Base-by-base conservation (phyloP, 2,329 filamentous ascomycete species). In the Thermochaetoides dissita region DNA sequence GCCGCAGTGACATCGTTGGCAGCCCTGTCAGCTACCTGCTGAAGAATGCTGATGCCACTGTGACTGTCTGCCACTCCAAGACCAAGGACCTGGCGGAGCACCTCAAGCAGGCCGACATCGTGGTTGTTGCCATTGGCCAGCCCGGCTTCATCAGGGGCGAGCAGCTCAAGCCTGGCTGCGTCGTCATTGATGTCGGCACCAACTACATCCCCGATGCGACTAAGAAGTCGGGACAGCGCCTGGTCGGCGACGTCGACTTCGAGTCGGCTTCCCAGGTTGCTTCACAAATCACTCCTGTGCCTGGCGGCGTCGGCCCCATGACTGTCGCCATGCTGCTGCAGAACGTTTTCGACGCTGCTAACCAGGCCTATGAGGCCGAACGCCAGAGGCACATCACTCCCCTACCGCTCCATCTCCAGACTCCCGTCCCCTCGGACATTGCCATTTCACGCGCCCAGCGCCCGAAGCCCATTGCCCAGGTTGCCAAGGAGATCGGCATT, bases 251-350 rank as follows among this genome's bases (percentile, higher is more conserved):
- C 60, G 91, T 98, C 35, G 87, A 98, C 55, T 96, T 79, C 54
- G 86, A 87, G 40, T 78, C 83, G 36, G 89, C 89, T 10, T 73
- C 72, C 10, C 71, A 93, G 58, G 83, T 95, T 35, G 91, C 88
- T 12, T 94, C 88, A 2, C 76, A 84, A 56, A 95, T 98, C 57
- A 98, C 91, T 2, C 91, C 91, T 1, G 91, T 98, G 2, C 91
- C 91, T 1, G 91, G 91, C 44, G 91, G 91, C 61, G 91, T 98
- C 45, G 91, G 91, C 0, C 91, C 91, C 39, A 98, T 98, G 91
- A 98, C 91, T 3, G 88, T 98, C 49, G 91, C 91, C 46, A 98
- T 98, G 91, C 71, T 98, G 38, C 68, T 98, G 54, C 84, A 94
- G 63, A 98, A 98, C 57, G 88, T 96, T 7, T 82, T 96, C 42